These are phyloP conservation scores for Nigrograna mackinnonii DNA, from an alignment of 2,329 filamentous ascomycete genomes.

Conservation along the genomic window DNA sequence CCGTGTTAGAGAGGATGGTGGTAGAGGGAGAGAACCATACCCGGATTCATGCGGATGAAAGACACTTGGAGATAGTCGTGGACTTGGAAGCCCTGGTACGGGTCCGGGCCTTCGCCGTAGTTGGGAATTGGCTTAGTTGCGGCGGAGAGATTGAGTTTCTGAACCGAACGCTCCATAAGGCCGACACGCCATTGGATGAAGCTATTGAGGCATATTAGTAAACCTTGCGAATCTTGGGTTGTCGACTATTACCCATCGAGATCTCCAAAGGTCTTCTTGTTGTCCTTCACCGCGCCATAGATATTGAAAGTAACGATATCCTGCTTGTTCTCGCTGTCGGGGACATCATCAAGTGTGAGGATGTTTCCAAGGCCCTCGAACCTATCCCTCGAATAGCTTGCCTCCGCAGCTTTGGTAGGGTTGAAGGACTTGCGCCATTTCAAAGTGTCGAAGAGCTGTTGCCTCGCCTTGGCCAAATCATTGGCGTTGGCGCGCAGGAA, in stretches of 20 bases:
- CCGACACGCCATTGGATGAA: constrained; percentile 90
- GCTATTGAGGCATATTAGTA: constrained; percentile 48
- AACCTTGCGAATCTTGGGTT: background rate
- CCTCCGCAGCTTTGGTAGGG: constrained; percentile 66
- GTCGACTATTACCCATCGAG: constrained; percentile 69
- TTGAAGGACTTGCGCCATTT: constrained; percentile 81
- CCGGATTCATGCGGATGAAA: constrained; percentile 75
- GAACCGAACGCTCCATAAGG: constrained; percentile 84
- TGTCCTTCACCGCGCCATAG: constrained; percentile 84
- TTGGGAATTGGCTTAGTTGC: constrained; percentile 74
- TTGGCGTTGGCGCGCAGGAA: constrained; percentile 89
- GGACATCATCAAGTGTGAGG: constrained; percentile 66
- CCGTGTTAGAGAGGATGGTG: background rate
- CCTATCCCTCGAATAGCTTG: constrained; percentile 67
- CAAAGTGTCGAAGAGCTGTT: constrained; percentile 78
- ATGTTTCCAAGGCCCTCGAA: constrained; percentile 83
- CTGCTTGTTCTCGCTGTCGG: constrained; percentile 58
- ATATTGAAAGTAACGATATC: constrained; percentile 88
- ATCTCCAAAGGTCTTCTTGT: constrained; percentile 79
- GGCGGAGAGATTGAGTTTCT: constrained; percentile 70
- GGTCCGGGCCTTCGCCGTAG: constrained; percentile 67
- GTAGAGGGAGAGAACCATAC: constrained; percentile 3
- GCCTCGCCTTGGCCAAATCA: constrained; percentile 72
- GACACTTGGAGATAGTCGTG: constrained; percentile 91
- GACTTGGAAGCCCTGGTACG: constrained; percentile 88